These are phyloP conservation scores for Leptomonas pyrrhocoris DNA, from an alignment of 208 protist genomes.

Conservation along the genomic window DNA sequence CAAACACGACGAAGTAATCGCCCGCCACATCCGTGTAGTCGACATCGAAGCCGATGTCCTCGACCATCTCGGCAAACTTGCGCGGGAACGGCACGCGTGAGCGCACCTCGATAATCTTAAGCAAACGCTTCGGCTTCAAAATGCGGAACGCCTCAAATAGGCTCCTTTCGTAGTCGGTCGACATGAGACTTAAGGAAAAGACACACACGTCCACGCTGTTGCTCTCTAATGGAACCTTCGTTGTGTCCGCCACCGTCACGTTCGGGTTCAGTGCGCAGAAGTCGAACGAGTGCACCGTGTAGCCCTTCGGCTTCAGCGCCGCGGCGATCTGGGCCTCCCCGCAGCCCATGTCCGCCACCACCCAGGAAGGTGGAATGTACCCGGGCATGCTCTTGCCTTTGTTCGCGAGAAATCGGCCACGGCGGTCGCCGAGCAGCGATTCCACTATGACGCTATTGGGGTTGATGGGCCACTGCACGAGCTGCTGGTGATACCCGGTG, in stretches of 20 bases:
- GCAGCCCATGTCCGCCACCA: conserved; percentile 96
- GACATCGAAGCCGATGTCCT: conserved; percentile 84
- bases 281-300: conserved; percentile 96
- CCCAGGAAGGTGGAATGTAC: conserved; percentile 76
- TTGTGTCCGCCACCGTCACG: conserved; percentile 92
- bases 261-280: conserved; percentile 70
- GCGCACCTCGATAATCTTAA: conserved; percentile 95
- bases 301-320: conserved; percentile 65
- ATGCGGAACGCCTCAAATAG: conserved; percentile 93
- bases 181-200: conserved; percentile 96
- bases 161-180: conserved; percentile 94
- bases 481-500: conserved; percentile 92
- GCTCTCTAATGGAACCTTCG: conserved; percentile 79
- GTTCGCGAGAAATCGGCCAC: conserved; percentile 78
- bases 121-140: conserved; percentile 82
- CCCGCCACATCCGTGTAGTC: conserved; percentile 84
- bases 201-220: conserved; percentile 91
- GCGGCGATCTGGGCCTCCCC: conserved; percentile 93
- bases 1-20: conserved; percentile 93
- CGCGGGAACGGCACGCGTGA: conserved; percentile 85
- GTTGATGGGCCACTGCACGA: conserved; percentile 93
- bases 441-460: conserved; percentile 91
- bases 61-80: conserved; percentile 82
- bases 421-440: conserved; percentile 73
- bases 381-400: conserved; percentile 85